Evolutionary conservation across 2,329 filamentous ascomycete genomes (phyloP).

Genomic region (Moelleriella libera): DNA sequence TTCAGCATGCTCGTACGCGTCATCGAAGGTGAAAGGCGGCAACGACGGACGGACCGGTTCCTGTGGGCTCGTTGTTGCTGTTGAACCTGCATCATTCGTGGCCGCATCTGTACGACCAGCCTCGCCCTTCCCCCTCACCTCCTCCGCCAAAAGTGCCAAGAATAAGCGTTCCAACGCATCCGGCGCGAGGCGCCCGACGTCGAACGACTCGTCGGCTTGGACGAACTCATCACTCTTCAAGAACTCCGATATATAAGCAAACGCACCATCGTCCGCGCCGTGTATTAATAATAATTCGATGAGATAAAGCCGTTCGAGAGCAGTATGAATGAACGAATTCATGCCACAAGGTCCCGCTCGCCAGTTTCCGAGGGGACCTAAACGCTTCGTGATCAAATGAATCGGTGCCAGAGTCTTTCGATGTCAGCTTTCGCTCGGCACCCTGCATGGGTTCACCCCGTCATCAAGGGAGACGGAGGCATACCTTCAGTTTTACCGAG

Average conservation of each 20-base stretch:
- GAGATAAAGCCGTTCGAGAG: constrained; percentile 73
- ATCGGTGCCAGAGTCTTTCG: constrained; percentile 36
- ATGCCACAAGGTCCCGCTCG: constrained; percentile 42
- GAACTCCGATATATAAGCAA: constrained; percentile 57
- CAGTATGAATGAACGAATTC: constrained; percentile 56
- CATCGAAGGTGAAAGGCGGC: constrained; percentile 50
- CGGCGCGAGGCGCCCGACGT: constrained; percentile 59
- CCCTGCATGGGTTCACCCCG: no score
- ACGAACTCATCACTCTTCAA: constrained; percentile 64
- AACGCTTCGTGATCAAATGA: constrained; percentile 35
- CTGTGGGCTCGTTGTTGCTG: neutral
- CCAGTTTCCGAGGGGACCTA: constrained; percentile 40
- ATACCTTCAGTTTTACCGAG: no score
- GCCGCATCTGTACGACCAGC: constrained; percentile 16
- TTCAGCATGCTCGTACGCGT: constrained; percentile 50
- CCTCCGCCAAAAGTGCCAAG: constrained; percentile 60
- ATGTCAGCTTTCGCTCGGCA: no score
- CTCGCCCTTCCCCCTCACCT: constrained; percentile 37
- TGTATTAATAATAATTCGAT: constrained; percentile 65
- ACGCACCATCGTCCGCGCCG: constrained; percentile 51
- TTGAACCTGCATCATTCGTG: neutral
- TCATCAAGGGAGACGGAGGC: no score
- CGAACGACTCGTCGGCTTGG: constrained; percentile 54
- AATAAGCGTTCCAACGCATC: constrained; percentile 72
- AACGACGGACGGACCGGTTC: constrained; percentile 50